Evolutionary conservation across 2,329 filamentous ascomycete species (phyloP), one percentile per base, ranked within the genome.

Genomic region (Phaeosphaeria sp.): DNA sequence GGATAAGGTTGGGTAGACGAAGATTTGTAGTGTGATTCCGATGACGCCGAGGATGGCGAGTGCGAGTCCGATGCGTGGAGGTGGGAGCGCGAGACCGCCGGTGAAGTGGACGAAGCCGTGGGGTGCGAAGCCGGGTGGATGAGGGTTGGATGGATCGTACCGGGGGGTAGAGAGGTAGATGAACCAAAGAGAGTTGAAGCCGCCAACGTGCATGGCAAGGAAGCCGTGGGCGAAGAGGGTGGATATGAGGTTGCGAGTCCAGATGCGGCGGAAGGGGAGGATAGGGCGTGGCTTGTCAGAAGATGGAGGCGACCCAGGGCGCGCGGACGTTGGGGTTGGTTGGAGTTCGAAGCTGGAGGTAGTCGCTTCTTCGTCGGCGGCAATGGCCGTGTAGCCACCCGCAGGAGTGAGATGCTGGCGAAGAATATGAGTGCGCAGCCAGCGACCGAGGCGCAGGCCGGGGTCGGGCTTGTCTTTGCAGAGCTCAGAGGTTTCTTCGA

Each of bases 401-500:
- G 63, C 55, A 5, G 57, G 20, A 6, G 59, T 42, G 51, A 62
- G 22, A 6, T 59, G 61, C 20, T 70, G 65, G 20, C 75, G 70
- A 44, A 78, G 72, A 1, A 81, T 27, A 1, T 63, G 65, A 17
- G 73, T 66, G 13, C 63, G 62, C 1, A 83, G 63, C 74, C 76
- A 79, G 22, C 66, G 68, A 4, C 78, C 77, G 2, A 82, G 46
- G 11, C 68, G 66, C 2, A 81, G 65, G 2, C 79, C 79, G 21
- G 66, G 74, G 50, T 83, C 81, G 2, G 72, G 69, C 48, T 74
- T 78, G 40, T 78, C 71, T 56, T 72, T 76, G 50, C 77, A 64
- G 3, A 76, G 63, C 39, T 82, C 79, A 46, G 77, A 73, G 0
- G 81, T 83, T 61, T 91, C 89, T 72, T 92, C 88, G 1, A 92